Conservation (phyloP, 441 rosid species). For the Omphalea diandra region DNA sequence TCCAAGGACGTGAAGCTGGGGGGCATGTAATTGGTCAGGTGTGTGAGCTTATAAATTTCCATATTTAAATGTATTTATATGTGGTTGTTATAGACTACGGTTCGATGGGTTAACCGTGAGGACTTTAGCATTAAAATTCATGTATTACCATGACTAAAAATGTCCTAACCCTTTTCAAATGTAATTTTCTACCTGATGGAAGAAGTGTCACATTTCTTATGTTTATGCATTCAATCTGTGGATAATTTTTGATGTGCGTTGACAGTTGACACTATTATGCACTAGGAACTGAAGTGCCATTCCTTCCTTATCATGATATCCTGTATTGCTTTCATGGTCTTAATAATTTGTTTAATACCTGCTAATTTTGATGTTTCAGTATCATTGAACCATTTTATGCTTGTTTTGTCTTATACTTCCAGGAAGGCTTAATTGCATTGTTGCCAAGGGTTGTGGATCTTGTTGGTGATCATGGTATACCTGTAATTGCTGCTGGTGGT, state of each 20-base stretch:
- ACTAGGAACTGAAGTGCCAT: not conserved
- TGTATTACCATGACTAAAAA: not conserved
- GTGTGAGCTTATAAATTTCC: conserved; percentile 3
- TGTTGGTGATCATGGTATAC: conserved; percentile 55
- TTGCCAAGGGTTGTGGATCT: conserved; percentile 76
- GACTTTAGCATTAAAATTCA: too few species aligned
- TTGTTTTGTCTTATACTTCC: conserved; percentile 16
- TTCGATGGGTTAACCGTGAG: too few species aligned
- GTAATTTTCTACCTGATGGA: not conserved
- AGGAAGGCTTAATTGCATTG: conserved; percentile 70
- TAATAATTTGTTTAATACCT: not conserved
- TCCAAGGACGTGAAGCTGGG: conserved; percentile 94
- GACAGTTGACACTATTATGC: not conserved
- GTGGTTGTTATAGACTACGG: not conserved
- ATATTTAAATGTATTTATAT: not conserved
- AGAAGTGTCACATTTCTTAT: not conserved
- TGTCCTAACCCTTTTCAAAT: not conserved
- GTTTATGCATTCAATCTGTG: not conserved
- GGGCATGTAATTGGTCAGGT: conserved; percentile 91
- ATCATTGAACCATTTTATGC: not conserved
- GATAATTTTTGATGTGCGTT: not conserved
- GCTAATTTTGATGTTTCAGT: not conserved
- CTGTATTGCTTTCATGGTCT: not conserved
- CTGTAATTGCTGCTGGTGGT: conserved; percentile 85
- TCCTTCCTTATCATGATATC: too few species aligned